Conservation (phyloP, 1,284 basidiomycete species). For the Rhizoctonia solani region DNA sequence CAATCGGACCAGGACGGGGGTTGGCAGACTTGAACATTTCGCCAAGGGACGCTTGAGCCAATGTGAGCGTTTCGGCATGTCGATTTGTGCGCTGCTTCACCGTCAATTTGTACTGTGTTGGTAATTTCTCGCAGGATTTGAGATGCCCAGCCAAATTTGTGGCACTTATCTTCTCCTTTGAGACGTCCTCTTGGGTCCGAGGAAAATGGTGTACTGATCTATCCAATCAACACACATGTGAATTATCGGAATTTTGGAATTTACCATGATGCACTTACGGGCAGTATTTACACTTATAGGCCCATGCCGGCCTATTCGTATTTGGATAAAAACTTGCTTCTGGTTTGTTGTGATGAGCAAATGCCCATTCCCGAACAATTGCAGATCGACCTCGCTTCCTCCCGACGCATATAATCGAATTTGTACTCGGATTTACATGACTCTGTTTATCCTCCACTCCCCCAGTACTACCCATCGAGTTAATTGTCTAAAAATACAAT, state of each 20-base stretch:
- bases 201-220: background rate
- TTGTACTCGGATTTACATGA: background rate
- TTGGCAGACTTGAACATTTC: background rate
- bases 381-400: background rate
- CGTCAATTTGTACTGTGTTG: background rate
- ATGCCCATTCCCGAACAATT: background rate
- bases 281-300: slow-evolving; percentile 11
- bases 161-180: background rate
- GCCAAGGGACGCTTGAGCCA: background rate
- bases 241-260: background rate
- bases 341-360: background rate
- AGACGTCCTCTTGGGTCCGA: background rate
- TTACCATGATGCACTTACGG: background rate
- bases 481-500: background rate
- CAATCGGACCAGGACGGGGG: background rate
- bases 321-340: background rate
- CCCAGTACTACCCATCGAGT: background rate
- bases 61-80: background rate
- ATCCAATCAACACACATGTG: background rate
- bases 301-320: background rate
- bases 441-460: no score
- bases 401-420: background rate
- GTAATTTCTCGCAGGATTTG: slow-evolving; percentile 7
- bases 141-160: background rate
- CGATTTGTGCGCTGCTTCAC: background rate